Evolutionary conservation across 441 rosid genomes (phyloP).

Genomic region (Corymbia calophylla): DNA sequence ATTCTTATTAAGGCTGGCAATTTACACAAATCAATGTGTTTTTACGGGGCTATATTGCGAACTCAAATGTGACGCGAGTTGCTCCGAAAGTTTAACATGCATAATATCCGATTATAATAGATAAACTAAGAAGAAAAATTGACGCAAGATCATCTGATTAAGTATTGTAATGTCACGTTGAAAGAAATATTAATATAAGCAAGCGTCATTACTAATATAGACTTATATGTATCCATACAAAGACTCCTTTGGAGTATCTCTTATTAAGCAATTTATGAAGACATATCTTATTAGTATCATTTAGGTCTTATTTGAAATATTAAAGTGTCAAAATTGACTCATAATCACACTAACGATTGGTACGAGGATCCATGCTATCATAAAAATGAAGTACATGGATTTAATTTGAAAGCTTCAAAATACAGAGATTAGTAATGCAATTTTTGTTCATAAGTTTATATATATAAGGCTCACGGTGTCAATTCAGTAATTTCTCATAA

Average conservation of each 20-base stretch:
- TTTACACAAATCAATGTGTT: background rate
- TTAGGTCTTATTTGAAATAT: background rate
- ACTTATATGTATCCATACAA: background rate
- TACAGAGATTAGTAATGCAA: background rate
- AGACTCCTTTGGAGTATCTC: background rate
- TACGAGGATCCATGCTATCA: accelerated
- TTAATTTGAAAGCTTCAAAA: background rate
- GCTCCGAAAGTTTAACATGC: background rate
- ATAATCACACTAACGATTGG: background rate
- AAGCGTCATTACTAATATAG: background rate
- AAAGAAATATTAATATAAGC: background rate
- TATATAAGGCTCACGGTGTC: accelerated
- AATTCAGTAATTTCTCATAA: accelerated
- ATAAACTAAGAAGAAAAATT: background rate
- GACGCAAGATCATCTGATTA: background rate
- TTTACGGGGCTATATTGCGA: background rate
- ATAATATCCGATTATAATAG: background rate
- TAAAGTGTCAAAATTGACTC: background rate
- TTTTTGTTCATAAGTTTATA: background rate
- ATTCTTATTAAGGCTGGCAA: background rate
- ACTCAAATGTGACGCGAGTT: background rate
- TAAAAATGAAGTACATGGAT: background rate
- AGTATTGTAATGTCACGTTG: no score
- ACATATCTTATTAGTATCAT: accelerated
- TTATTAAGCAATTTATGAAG: background rate